phyloP scores from a whole-genome alignment of 352 stramenopile genomes.

The Peronospora farinosa region DNA sequence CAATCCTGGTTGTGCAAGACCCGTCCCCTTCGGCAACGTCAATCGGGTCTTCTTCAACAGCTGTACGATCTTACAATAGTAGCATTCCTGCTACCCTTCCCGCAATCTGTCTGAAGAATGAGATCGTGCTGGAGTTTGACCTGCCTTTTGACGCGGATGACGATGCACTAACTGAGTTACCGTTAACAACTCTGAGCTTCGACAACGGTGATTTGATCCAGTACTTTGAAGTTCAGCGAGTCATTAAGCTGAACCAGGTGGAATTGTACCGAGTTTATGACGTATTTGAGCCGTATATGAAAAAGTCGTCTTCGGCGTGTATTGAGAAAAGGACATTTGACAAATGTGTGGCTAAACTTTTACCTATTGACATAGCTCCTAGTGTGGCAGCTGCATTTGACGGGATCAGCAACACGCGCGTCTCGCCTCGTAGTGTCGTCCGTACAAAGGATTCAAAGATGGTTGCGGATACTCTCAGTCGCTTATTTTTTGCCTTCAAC shows the following conservation, averaged over 20 bases:
- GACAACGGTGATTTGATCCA: slow-evolving; percentile 82
- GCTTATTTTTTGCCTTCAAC: slow-evolving; percentile 85
- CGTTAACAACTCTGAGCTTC: slow-evolving; percentile 63
- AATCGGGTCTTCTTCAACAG: slow-evolving; percentile 57
- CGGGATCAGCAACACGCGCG: slow-evolving; percentile 49
- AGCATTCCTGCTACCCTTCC: slow-evolving; percentile 59
- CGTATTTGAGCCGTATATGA: slow-evolving; percentile 71
- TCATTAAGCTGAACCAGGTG: slow-evolving; percentile 67
- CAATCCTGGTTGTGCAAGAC: slow-evolving; percentile 8
- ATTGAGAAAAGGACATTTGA: slow-evolving; percentile 84
- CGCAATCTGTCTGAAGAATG: slow-evolving; percentile 72
- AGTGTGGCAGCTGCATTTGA: slow-evolving; percentile 58
- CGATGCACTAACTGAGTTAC: slow-evolving; percentile 56
- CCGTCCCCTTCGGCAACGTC: slow-evolving; percentile 28
- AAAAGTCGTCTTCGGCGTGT: slow-evolving; percentile 35
- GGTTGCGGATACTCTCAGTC: slow-evolving; percentile 62
- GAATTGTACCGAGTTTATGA: slow-evolving; percentile 60
- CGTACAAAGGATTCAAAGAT: slow-evolving; percentile 70
- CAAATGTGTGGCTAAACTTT: slow-evolving; percentile 51
- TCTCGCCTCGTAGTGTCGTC: slow-evolving; percentile 55
- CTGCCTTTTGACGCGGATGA: slow-evolving; percentile 60
- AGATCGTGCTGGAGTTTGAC: slow-evolving; percentile 81
- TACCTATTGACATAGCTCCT: slow-evolving; percentile 44
- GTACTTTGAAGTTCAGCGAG: slow-evolving; percentile 72
- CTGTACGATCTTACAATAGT: slow-evolving; percentile 35